Conservation (phyloP, 768 basidiomycete genomes). For the Calocybe cyanea region DNA sequence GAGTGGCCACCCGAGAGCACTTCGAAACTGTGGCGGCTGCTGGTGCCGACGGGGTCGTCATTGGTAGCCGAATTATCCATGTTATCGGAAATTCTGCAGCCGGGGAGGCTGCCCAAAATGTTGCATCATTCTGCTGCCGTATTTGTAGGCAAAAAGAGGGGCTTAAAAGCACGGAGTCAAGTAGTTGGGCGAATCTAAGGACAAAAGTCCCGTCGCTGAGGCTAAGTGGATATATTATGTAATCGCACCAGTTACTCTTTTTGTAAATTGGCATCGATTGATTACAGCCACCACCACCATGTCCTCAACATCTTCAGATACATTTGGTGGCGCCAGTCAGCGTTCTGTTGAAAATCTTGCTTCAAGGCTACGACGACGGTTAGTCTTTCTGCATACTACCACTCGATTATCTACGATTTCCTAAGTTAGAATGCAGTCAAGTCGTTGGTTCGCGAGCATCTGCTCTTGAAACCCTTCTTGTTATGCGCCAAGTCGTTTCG, state of each 20-base stretch:
- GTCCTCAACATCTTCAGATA: constrained; percentile 39
- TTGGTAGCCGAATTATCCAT: constrained; percentile 82
- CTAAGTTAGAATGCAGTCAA: constrained; percentile 52
- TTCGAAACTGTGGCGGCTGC: constrained; percentile 81
- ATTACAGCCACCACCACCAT: neutral
- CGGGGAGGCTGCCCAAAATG: constrained; percentile 42
- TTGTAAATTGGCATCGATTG: neutral
- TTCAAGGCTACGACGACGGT: constrained; percentile 70
- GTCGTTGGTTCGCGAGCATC: constrained; percentile 87
- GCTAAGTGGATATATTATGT: no score
- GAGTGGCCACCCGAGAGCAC: constrained; percentile 86
- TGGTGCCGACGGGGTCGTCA: constrained; percentile 92
- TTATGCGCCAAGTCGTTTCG: constrained; percentile 87
- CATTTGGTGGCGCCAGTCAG: constrained; percentile 36
- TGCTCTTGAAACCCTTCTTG: constrained; percentile 84
- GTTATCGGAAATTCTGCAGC: constrained; percentile 66
- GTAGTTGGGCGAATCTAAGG: no score
- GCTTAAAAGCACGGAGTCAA: no score
- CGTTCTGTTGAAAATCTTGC: constrained; percentile 67
- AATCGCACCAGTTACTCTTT: no score
- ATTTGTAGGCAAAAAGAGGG: constrained; percentile 46
- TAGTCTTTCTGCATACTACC: constrained; percentile 25
- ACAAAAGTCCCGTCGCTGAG: no score
- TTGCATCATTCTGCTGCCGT: constrained; percentile 73
- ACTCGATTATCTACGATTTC: neutral